phyloP scores from a whole-genome alignment of 768 basidiomycete species.

The Collybiopsis luxurians region DNA sequence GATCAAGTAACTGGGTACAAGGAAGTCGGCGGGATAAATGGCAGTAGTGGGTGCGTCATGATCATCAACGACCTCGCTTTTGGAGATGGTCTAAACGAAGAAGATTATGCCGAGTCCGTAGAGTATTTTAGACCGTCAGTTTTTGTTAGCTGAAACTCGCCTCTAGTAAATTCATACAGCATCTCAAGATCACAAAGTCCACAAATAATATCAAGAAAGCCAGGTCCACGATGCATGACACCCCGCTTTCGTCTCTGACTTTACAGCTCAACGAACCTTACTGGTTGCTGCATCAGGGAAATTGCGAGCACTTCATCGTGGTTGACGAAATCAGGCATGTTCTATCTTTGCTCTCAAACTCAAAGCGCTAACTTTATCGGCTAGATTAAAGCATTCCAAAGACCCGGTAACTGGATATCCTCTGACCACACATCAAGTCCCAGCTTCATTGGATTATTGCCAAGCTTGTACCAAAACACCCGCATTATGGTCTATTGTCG shows the following conservation, averaged over 20 bases:
- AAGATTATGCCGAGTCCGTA: conserved; percentile 64
- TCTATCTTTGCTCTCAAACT: background rate
- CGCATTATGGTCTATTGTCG: conserved; percentile 62
- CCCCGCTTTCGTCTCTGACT: conserved; percentile 49
- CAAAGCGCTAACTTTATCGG: conserved; percentile 3
- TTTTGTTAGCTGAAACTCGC: conserved; percentile 5
- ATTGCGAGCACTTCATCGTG: conserved; percentile 78
- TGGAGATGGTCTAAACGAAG: conserved; percentile 43
- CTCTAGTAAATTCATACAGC: conserved; percentile 45
- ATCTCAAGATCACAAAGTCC: conserved; percentile 30
- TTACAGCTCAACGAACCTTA: conserved; percentile 75
- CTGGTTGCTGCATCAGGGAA: conserved; percentile 77
- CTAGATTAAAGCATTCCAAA: conserved; percentile 55
- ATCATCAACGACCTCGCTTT: conserved; percentile 61
- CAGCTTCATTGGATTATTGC: conserved; percentile 59
- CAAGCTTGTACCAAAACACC: conserved; percentile 70
- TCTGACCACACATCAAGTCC: conserved; percentile 62
- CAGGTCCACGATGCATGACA: conserved; percentile 42
- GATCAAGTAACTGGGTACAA: conserved; percentile 32
- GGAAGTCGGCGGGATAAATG: conserved; percentile 11
- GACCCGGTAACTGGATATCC: conserved; percentile 65
- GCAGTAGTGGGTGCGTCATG: conserved; percentile 44
- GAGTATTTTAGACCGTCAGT: conserved; percentile 4
- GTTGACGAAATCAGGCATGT: conserved; percentile 70
- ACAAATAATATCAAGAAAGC: conserved; percentile 33